phyloP scores from a whole-genome alignment of 2,329 filamentous ascomycete genomes.

The Aspergillus novofumigatus region DNA sequence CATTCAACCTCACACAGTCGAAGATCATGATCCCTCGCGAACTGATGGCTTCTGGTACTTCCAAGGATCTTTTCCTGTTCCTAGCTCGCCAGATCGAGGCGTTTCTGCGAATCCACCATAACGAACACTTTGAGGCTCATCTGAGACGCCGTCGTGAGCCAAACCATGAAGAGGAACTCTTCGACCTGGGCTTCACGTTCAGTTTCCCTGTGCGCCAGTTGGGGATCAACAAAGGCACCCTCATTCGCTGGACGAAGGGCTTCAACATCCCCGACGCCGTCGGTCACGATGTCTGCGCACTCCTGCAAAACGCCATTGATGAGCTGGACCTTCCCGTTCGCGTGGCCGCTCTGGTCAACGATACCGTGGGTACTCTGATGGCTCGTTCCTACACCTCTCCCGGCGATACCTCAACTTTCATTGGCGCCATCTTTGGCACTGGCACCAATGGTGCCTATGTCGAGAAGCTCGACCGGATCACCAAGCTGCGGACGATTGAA shows the following conservation, averaged over 20 bases:
- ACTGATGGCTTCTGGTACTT: constrained; percentile 83
- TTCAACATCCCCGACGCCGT: constrained; percentile 95
- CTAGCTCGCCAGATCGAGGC: constrained; percentile 86
- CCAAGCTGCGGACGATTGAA: constrained; percentile 62
- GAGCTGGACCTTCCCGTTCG: constrained; percentile 79
- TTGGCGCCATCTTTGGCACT: constrained; percentile 97
- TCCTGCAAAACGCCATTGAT: constrained; percentile 88
- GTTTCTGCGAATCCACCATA: constrained; percentile 83
- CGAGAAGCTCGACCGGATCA: constrained; percentile 81
- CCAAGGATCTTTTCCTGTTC: constrained; percentile 85
- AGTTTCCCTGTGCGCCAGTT: constrained; percentile 93
- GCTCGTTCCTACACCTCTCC: constrained; percentile 92
- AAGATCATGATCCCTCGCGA: constrained; percentile 88
- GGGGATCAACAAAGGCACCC: constrained; percentile 88
- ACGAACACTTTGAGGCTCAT: constrained; percentile 75
- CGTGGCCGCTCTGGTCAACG: constrained; percentile 94
- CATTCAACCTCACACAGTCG: constrained; percentile 87
- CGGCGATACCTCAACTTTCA: constrained; percentile 75
- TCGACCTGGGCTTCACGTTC: constrained; percentile 97
- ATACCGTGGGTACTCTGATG: constrained; percentile 97
- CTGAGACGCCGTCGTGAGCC: constrained; percentile 60
- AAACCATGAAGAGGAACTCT: constrained; percentile 69
- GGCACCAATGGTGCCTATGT: constrained; percentile 97
- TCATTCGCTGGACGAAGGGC: constrained; percentile 98
- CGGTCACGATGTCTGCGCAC: constrained; percentile 87